Conservation (phyloP, 495 filamentous ascomycete genomes). For the Xylaria castorea region DNA sequence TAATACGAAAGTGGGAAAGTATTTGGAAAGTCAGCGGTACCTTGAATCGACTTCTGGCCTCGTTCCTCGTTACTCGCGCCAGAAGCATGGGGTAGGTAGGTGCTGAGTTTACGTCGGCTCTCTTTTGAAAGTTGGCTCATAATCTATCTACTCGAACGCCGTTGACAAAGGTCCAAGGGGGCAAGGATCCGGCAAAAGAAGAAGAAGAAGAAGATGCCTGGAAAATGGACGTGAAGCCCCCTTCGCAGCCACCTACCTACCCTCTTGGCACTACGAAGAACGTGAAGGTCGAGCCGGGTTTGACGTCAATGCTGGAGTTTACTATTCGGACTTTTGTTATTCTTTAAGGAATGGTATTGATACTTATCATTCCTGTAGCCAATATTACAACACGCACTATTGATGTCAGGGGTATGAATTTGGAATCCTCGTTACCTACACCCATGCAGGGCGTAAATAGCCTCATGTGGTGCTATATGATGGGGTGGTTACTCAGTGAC, state of each 20-base stretch:
- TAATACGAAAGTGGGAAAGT: background rate
- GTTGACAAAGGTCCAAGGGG: background rate
- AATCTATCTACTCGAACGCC: background rate
- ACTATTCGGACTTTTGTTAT: background rate
- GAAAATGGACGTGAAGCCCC: background rate
- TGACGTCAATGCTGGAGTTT: background rate
- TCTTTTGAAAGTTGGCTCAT: background rate
- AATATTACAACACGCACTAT: slow-evolving; percentile 3
- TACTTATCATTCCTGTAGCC: background rate
- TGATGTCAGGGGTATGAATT: background rate
- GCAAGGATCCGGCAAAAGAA: background rate
- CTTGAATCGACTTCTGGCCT: background rate
- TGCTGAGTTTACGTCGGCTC: background rate
- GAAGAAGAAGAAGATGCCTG: background rate
- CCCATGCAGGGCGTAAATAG: slow-evolving; percentile 19
- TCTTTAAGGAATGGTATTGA: background rate
- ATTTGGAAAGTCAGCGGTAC: background rate
- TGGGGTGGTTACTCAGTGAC: background rate
- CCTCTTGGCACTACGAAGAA: background rate
- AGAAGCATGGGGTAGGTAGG: background rate
- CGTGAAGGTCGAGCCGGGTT: background rate
- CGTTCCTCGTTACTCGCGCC: background rate
- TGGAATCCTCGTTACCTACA: slow-evolving; percentile 1
- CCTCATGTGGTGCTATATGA: slow-evolving; percentile 8
- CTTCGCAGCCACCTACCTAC: background rate